phyloP scores from a whole-genome alignment of 257 asterid species.

The Solanum gandarillasii region DNA sequence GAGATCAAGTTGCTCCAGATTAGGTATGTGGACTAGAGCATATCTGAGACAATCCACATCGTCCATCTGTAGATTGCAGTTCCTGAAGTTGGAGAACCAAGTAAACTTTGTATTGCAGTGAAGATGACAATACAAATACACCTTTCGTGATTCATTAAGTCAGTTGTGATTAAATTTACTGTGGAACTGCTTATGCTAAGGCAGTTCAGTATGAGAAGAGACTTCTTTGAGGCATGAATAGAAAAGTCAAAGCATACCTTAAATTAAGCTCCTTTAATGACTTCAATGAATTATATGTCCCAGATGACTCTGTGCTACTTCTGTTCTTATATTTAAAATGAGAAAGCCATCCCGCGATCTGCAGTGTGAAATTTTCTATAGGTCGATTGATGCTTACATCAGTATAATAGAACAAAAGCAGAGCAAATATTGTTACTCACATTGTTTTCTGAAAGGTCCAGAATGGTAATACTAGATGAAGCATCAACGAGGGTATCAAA shows the following conservation, averaged over 20 bases:
- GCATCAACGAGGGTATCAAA: conserved; percentile 53
- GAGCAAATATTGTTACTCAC: conserved; percentile 32
- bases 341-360: conserved; percentile 78
- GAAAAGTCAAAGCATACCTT: conserved; percentile 43
- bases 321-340: conserved; percentile 41
- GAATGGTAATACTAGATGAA: conserved; percentile 43
- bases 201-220: neutral
- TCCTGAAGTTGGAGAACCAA: conserved; percentile 34
- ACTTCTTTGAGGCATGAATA: neutral
- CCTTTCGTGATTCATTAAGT: neutral
- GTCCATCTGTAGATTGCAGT: conserved; percentile 40
- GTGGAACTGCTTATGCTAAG: neutral
- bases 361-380: conserved; percentile 15
- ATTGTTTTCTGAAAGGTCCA: conserved; percentile 86
- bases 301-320: conserved; percentile 20
- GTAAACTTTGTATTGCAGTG: conserved; percentile 1
- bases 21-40: conserved; percentile 61
- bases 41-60: conserved; percentile 59
- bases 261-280: conserved; percentile 60
- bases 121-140: neutral
- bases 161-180: neutral
- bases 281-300: conserved; percentile 45
- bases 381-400: neutral
- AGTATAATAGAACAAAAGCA: conserved; percentile 2
- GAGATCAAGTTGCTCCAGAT: conserved; percentile 73